Percentiles rank a stretch among this genome's conserved stretches.
phyloP scores from a whole-genome alignment of 768 basidiomycete species.

The Sistotremastrum suecicum region DNA sequence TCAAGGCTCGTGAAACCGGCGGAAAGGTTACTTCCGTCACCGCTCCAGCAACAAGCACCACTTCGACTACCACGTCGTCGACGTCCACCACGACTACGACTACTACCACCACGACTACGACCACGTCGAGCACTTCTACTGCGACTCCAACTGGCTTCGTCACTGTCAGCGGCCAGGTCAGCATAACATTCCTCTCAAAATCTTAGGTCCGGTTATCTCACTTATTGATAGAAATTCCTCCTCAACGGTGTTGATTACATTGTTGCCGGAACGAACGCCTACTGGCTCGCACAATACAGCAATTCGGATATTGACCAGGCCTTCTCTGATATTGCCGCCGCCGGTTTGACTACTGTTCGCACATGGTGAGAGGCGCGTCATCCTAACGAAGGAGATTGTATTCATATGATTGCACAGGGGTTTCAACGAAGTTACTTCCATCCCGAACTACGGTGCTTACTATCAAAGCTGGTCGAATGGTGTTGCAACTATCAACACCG shows the following conservation, averaged over 20 bases:
- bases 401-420: conserved; percentile 4
- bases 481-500: conserved; percentile 12
- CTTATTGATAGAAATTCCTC: conserved; percentile 8
- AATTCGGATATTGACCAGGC: conserved; percentile 12
- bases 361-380: conserved; percentile 9
- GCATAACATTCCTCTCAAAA: too few species aligned
- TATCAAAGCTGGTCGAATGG: conserved; percentile 12
- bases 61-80: neutral
- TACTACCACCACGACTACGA: neutral
- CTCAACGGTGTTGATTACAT: conserved; percentile 7
- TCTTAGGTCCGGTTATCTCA: neutral
- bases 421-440: conserved; percentile 13
- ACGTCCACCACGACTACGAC: neutral
- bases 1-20: too few species aligned
- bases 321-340: conserved; percentile 10
- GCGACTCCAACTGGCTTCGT: conserved; percentile 5
- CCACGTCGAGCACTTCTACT: neutral
- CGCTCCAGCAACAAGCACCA: neutral
- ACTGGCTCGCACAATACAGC: conserved; percentile 12
- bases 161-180: conserved; percentile 3
- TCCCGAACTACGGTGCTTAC: conserved; percentile 9
- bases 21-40: neutral
- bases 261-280: conserved; percentile 10
- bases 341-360: conserved; percentile 12
- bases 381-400: neutral